Evolutionary conservation across 108 stramenopile species (phyloP).

Genomic region (Skeletonema potamos): DNA sequence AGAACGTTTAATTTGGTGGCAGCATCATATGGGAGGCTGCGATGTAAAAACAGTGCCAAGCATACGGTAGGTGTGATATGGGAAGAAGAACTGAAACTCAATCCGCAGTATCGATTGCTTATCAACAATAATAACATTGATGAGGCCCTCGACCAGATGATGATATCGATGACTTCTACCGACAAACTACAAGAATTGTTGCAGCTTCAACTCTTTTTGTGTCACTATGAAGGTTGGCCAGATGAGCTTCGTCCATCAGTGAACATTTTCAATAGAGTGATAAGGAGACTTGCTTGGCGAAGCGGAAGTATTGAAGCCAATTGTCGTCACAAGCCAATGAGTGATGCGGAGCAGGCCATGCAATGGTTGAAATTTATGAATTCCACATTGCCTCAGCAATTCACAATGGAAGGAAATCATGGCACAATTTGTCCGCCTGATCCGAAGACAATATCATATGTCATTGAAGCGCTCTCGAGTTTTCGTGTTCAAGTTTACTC

Average conservation of each 20-base stretch:
- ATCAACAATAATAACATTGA: slow-evolving; percentile 7
- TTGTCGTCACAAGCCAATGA: not conserved
- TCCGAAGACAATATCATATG: slow-evolving; percentile 23
- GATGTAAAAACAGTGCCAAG: slow-evolving; percentile 4
- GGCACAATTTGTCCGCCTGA: slow-evolving; percentile 24
- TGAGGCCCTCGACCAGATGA: not conserved
- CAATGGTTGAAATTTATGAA: slow-evolving; percentile 38
- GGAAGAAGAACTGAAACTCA: slow-evolving; percentile 32
- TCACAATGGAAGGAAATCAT: not conserved
- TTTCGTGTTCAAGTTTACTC: slow-evolving; percentile 2
- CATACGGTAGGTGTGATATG: slow-evolving; percentile 6
- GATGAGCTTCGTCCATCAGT: slow-evolving; percentile 22
- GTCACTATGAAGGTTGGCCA: slow-evolving; percentile 43
- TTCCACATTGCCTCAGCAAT: slow-evolving; percentile 12
- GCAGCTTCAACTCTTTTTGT: slow-evolving; percentile 39
- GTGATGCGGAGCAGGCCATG: slow-evolving; percentile 32
- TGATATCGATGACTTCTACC: slow-evolving; percentile 19
- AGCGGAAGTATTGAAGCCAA: not conserved
- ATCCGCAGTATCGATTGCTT: slow-evolving; percentile 5
- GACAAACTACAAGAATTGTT: slow-evolving; percentile 39
- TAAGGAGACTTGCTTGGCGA: slow-evolving; percentile 29
- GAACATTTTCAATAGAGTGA: slow-evolving; percentile 31
- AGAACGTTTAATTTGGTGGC: slow-evolving; percentile 41
- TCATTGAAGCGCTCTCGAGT: slow-evolving; percentile 33
- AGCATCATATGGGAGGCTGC: slow-evolving; percentile 41